Evolutionary conservation across 345 rosid genomes (phyloP).

Genomic region (Erucastrum elatum): DNA sequence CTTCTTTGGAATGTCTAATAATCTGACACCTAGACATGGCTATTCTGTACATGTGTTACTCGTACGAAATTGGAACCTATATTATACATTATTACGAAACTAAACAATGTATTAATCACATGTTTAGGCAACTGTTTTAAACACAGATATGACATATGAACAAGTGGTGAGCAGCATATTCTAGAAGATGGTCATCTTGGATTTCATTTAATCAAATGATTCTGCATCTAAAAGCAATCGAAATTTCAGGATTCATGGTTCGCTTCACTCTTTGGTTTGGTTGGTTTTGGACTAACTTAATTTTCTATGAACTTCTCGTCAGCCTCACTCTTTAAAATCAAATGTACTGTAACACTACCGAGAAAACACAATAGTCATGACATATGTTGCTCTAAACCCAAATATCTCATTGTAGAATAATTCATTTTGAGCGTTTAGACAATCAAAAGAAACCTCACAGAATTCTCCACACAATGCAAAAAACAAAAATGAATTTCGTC

Average conservation of each 20-base stretch:
- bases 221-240: background rate
- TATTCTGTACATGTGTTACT: background rate
- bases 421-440: background rate
- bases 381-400: slow-evolving; percentile 45
- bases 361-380: slow-evolving; percentile 48
- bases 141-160: background rate
- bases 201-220: background rate
- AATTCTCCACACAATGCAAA: slow-evolving; percentile 39
- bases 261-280: slow-evolving; percentile 19
- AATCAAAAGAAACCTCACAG: slow-evolving; percentile 50
- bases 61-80: background rate
- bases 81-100: background rate
- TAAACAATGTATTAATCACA: background rate
- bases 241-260: background rate
- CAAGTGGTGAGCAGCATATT: background rate
- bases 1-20: too few species aligned
- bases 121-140: background rate
- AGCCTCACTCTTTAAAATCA: slow-evolving; percentile 4
- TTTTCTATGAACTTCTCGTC: background rate
- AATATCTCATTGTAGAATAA: slow-evolving; percentile 28
- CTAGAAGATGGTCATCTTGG: slow-evolving; percentile 34
- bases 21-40: too few species aligned
- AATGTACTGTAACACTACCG: slow-evolving; percentile 40
- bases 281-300: background rate
- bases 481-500: slow-evolving; percentile 37